These are phyloP conservation scores for Ambispora gerdemannii DNA, from an alignment of 192 early-diverging fungal genomes.

Conservation along the genomic window DNA sequence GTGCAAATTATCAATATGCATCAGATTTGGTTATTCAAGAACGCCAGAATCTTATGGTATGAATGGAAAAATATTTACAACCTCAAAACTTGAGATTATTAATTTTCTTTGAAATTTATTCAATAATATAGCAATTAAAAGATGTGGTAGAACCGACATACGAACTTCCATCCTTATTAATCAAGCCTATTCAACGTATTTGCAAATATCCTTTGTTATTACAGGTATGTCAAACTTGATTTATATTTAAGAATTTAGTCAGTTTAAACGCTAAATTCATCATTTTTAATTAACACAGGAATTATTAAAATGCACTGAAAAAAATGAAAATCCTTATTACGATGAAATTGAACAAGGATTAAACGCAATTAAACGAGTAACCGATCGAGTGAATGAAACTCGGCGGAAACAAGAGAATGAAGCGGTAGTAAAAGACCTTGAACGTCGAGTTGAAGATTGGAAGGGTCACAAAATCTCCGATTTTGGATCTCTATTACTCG, in stretches of 20 bases:
- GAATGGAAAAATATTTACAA: conserved; percentile 10
- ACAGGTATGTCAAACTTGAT: conserved; percentile 45
- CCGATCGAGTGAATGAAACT: conserved; percentile 87
- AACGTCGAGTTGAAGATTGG: conserved; percentile 87
- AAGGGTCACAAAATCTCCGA: conserved; percentile 73
- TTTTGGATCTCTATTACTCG: conserved; percentile 80
- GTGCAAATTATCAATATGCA: conserved; percentile 82
- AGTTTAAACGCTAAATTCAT: not conserved
- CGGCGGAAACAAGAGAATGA: conserved; percentile 87
- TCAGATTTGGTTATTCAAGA: conserved; percentile 68
- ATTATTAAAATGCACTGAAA: conserved; percentile 29
- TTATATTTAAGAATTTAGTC: not conserved
- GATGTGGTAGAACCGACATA: conserved; percentile 80
- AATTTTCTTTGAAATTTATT: too few species aligned
- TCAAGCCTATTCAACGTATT: conserved; percentile 97
- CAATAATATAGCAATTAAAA: conserved; percentile 46
- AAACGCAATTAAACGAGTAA: conserved; percentile 77
- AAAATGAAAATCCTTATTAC: conserved; percentile 51
- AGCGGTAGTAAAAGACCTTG: conserved; percentile 72
- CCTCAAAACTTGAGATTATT: too few species aligned
- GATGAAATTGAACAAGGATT: conserved; percentile 70
- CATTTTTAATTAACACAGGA: conserved; percentile 3
- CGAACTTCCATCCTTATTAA: conserved; percentile 86
- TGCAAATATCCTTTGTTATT: conserved; percentile 96
- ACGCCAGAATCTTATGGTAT: conserved; percentile 58